phyloP scores from a whole-genome alignment of 305 asterid genomes.

The Ajuga reptans region DNA sequence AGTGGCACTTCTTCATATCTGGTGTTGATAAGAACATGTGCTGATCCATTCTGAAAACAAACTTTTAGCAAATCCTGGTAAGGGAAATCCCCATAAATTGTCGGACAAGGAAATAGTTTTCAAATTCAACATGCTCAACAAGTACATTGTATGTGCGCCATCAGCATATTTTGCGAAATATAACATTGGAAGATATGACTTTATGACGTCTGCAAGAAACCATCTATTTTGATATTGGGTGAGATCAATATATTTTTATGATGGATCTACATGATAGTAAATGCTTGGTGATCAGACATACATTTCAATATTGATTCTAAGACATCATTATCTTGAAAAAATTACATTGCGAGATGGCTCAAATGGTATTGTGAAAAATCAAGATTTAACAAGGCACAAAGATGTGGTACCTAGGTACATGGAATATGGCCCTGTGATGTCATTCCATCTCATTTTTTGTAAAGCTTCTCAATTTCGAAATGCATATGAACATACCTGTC shows the following conservation, averaged over 20 bases:
- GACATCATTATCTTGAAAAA: neutral
- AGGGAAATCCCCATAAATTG: neutral
- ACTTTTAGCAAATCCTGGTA: neutral
- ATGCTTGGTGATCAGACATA: conserved; percentile 9
- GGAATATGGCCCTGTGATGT: neutral
- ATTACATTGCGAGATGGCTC: neutral
- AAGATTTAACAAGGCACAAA: neutral
- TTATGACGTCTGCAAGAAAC: neutral
- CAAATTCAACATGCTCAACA: neutral
- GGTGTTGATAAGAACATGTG: neutral
- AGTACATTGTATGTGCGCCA: neutral
- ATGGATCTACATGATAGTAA: neutral
- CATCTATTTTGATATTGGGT: neutral
- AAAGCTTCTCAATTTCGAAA: neutral
- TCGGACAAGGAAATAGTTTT: neutral
- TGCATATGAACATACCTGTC: neutral
- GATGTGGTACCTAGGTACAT: neutral
- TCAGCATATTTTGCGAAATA: neutral
- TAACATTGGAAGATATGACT: neutral
- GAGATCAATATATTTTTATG: neutral
- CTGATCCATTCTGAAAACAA: neutral
- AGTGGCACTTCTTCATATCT: neutral
- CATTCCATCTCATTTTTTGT: neutral
- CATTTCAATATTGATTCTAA: neutral
- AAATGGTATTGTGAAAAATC: neutral